phyloP scores from a whole-genome alignment of 2,329 filamentous ascomycete genomes.

The Xylariales sp. region DNA sequence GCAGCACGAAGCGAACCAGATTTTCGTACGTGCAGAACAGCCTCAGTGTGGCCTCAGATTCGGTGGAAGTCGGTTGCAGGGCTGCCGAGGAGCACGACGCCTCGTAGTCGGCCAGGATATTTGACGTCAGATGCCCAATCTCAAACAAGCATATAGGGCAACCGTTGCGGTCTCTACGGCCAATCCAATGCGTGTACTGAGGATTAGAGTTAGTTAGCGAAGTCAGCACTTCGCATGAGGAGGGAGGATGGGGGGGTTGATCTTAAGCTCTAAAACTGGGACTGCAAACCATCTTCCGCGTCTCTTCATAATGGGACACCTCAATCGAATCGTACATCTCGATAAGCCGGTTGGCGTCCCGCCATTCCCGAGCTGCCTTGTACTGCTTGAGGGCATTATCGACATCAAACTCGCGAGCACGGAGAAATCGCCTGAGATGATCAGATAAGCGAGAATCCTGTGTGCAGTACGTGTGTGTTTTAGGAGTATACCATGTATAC shows the following conservation, averaged over 20 bases:
- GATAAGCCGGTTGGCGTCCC: neutral
- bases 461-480: neutral
- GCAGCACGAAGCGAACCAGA: neutral
- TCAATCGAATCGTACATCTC: neutral
- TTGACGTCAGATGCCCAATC: neutral
- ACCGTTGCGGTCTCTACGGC: neutral
- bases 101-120: neutral
- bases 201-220: too few species aligned
- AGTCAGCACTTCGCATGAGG: too few species aligned
- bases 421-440: neutral
- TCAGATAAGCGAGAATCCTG: neutral
- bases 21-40: neutral
- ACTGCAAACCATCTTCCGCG: neutral
- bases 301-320: neutral
- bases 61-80: too few species aligned
- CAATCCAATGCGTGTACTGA: neutral
- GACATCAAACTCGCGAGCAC: neutral
- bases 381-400: neutral
- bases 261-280: neutral
- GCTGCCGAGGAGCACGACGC: too few species aligned
- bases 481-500: neutral
- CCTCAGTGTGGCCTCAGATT: neutral
- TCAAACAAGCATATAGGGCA: neutral
- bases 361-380: neutral
- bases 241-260: neutral